These are phyloP conservation scores for Pulveroboletus sp. DNA, from an alignment of 768 basidiomycete species.

Conservation along the genomic window DNA sequence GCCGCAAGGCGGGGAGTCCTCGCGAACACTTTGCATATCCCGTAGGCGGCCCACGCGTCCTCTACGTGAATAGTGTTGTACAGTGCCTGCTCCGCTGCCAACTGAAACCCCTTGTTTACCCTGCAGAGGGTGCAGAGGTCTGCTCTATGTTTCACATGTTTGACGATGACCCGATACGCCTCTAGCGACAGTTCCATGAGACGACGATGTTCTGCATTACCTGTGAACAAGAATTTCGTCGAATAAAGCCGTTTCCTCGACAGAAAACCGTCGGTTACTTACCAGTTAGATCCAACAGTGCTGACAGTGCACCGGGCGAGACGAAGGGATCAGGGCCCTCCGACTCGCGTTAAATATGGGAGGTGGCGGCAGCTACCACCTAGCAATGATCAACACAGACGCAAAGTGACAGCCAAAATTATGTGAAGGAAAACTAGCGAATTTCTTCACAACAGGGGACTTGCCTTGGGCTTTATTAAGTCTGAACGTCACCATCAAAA, in stretches of 20 bases:
- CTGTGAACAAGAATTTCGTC: conserved; percentile 1
- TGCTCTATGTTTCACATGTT: conserved; percentile 44
- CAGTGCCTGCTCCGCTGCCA: conserved; percentile 50
- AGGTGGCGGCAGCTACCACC: neutral
- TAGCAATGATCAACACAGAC: neutral
- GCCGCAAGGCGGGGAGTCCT: conserved; percentile 43
- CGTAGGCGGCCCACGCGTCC: conserved; percentile 35
- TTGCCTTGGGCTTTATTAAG: conserved; percentile 13
- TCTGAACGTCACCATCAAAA: neutral
- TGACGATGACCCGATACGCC: conserved; percentile 53
- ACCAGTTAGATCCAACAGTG: conserved; percentile 6
- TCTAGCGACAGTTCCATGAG: conserved; percentile 60
- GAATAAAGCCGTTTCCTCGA: neutral
- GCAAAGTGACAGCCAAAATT: neutral
- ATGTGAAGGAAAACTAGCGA: conserved; percentile 3
- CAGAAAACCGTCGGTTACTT: neutral
- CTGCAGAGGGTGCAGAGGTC: conserved; percentile 55
- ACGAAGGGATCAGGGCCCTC: neutral
- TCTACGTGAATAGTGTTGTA: conserved; percentile 55
- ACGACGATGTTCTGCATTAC: conserved; percentile 34
- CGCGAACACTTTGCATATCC: conserved; percentile 46
- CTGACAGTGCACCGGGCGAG: neutral
- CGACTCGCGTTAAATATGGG: neutral
- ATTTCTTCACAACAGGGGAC: neutral
- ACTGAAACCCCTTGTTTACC: conserved; percentile 53